A percentile compares a stretch with the other conserved stretches of the same genome.
These are phyloP conservation scores for Aspergillus egyptiacus DNA, from an alignment of 495 filamentous ascomycete genomes.

Conservation along the genomic window DNA sequence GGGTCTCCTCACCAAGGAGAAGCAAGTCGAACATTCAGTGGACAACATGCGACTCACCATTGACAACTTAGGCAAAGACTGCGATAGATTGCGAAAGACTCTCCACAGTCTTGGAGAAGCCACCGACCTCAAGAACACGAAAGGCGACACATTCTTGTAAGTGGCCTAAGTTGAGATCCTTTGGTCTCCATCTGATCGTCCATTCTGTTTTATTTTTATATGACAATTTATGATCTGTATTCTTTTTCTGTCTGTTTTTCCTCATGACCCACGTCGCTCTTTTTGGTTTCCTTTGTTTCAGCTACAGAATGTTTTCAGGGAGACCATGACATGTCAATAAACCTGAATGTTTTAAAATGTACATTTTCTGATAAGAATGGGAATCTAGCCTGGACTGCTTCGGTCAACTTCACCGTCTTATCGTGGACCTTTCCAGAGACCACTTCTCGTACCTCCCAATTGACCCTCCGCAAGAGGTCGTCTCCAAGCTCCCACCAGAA, in stretches of 20 bases:
- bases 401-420: constrained; percentile 50
- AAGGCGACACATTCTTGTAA: constrained; percentile 60
- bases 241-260: constrained; percentile 13
- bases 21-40: constrained; percentile 43
- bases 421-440: constrained; percentile 52
- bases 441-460: constrained; percentile 54
- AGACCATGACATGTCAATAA: constrained; percentile 33
- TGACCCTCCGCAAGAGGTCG: constrained; percentile 47
- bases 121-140: constrained; percentile 52
- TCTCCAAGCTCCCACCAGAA: constrained; percentile 48
- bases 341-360: constrained; percentile 35
- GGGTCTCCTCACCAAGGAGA: constrained; percentile 44
- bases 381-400: constrained; percentile 54
- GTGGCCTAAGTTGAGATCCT: constrained; percentile 34
- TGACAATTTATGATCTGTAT: constrained; percentile 7
- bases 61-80: constrained; percentile 48
- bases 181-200: constrained; percentile 15
- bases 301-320: constrained; percentile 31
- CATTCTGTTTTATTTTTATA: constrained; percentile 9
- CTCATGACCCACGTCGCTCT: constrained; percentile 14
- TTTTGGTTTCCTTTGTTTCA: constrained; percentile 17
- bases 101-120: constrained; percentile 54
- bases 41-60: constrained; percentile 48
- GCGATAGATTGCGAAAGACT: constrained; percentile 51
- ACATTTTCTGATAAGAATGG: constrained; percentile 39